A percentile compares a stretch with the other conserved stretches of the same genome.
Conservation (phyloP, 176 grass and related monocot genomes). For the Alopecurus myosuroides region DNA sequence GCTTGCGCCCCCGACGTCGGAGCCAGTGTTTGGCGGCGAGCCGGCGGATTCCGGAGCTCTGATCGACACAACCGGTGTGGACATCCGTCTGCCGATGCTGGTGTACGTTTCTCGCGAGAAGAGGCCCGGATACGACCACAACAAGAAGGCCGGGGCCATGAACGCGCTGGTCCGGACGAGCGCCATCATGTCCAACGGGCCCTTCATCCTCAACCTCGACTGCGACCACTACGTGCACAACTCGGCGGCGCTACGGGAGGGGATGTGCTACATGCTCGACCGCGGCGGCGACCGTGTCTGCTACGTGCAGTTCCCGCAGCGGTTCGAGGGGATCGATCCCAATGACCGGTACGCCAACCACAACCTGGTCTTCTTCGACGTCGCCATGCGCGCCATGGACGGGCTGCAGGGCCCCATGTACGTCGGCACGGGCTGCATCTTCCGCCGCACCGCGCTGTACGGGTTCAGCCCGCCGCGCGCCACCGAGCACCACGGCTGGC, state of each 20-base stretch:
- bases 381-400: constrained; percentile 94
- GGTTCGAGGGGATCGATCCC: constrained; percentile 90
- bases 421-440: constrained; percentile 89
- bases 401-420: constrained; percentile 94
- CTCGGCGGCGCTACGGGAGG: constrained; percentile 72
- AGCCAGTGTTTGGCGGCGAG: constrained; percentile 55
- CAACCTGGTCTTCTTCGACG: constrained; percentile 96
- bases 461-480: constrained; percentile 87
- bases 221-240: constrained; percentile 95
- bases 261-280: constrained; percentile 99
- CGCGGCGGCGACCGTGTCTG: constrained; percentile 85
- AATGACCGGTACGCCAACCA: constrained; percentile 91
- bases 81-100: constrained; percentile 83
- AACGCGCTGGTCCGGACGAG: constrained; percentile 82
- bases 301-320: constrained; percentile 93
- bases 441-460: constrained; percentile 87
- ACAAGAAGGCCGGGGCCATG: constrained; percentile 96
- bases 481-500: constrained; percentile 90
- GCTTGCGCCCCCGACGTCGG: constrained; percentile 72
- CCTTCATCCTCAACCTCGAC: constrained; percentile 94
- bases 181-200: constrained; percentile 92
- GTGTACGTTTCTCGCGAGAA: constrained; percentile 92
- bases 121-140: constrained; percentile 82
- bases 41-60: constrained; percentile 35
- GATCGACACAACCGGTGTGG: constrained; percentile 68